Evolutionary conservation across 1,139 yeast genomes (phyloP), one percentile per base, ranked within the genome.

Genomic region (Williopsis jadinii): DNA sequence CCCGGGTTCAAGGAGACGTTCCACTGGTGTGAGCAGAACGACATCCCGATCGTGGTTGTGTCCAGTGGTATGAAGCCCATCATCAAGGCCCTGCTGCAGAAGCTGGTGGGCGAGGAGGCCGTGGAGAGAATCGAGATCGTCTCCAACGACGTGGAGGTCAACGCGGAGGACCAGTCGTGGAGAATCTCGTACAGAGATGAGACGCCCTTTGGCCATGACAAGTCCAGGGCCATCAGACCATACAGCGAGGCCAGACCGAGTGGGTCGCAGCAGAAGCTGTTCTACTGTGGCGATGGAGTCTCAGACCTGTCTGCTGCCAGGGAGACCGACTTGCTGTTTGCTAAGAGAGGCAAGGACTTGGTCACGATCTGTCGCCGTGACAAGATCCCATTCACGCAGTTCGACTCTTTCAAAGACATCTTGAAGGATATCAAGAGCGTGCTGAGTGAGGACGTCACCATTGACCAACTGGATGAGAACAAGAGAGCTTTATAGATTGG

Each of bases 201-300:
- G 41, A 75, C 95, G 9, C 72, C 79, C 26, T 90, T 87, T 60
- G 99, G 99, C 41, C 99, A 92, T 61, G 97, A 92, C 66, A 92
- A 92, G 68, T 80, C 95, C 37, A 72, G 77, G 42, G 83, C 94
- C 30, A 88, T 90, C 53, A 72, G 75, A 46, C 84, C 86, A 35
- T 84, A 77, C 58, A 75, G 66, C 54, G 67, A 61, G 60, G 73
- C 70, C 53, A 67, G 56, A 58, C 64, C 66, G 43, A 53, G 57
- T 32, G 56, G 50, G 3, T 62, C 59, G 13, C 55, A 61, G 27
- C 67, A 75, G 45, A 67, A 70, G 36, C 70, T 88, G 54, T 85
- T 90, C 61, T 92, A 92, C 69, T 85, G 95, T 59, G 98, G 98
- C 43, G 98, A 92, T 60, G 99, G 99, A 46, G 97, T 92, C 28